Percentiles rank a stretch among this genome's conserved stretches.
Conservation (phyloP, 2,329 filamentous ascomycete species). For the Pezicula neosporulosa region DNA sequence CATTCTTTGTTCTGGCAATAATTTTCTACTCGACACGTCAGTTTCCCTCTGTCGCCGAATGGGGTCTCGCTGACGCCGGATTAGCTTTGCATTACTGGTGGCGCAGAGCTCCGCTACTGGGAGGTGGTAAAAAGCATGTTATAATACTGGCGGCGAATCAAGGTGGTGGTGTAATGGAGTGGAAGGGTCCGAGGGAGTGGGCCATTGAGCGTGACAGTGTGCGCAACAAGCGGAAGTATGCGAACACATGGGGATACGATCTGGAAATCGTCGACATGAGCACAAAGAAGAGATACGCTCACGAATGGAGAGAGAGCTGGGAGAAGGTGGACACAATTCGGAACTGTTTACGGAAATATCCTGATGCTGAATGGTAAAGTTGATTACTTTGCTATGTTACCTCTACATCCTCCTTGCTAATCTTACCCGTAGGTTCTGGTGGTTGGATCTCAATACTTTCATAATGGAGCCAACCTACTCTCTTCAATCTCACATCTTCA, state of each 20-base stretch:
- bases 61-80: conserved; percentile 9
- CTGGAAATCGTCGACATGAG: conserved; percentile 98
- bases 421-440: conserved; percentile 82
- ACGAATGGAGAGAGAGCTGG: conserved; percentile 99
- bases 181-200: conserved; percentile 97
- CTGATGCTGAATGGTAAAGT: conserved; percentile 88
- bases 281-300: conserved; percentile 96
- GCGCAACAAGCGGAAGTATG: conserved; percentile 90
- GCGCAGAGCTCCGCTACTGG: conserved; percentile 68
- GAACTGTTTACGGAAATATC: conserved; percentile 87
- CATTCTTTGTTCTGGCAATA: conserved; percentile 58
- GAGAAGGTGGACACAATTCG: conserved; percentile 96
- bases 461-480: conserved; percentile 96
- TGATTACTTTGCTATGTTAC: neutral
- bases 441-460: conserved; percentile 95
- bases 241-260: conserved; percentile 85
- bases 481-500: conserved; percentile 86
- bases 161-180: conserved; percentile 97
- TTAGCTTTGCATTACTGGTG: conserved; percentile 50
- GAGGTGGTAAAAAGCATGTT: conserved; percentile 87
- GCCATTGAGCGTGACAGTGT: conserved; percentile 96
- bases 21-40: conserved; percentile 72
- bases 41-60: conserved; percentile 32
- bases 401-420: conserved; percentile 2
- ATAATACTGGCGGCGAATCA: conserved; percentile 92